phyloP scores from a whole-genome alignment of 129 eudicot species.

The Escallonia rubra region DNA sequence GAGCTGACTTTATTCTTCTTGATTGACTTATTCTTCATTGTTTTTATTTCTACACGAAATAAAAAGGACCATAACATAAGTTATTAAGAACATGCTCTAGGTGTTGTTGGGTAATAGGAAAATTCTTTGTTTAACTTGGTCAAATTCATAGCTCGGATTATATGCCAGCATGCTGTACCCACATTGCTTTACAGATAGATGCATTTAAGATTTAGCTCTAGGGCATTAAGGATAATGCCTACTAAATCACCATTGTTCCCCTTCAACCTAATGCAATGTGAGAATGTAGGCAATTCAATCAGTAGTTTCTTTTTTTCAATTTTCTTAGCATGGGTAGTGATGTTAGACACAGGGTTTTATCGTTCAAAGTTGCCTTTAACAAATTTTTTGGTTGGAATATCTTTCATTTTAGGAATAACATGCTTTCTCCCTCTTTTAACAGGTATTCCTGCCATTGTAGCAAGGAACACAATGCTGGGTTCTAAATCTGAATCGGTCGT shows the following conservation, averaged over 20 bases:
- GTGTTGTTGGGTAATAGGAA: background rate
- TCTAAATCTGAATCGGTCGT: conserved; percentile 64
- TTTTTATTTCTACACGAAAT: background rate
- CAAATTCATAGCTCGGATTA: background rate
- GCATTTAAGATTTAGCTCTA: background rate
- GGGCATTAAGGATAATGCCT: background rate
- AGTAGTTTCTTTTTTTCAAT: too few species aligned
- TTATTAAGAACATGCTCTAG: background rate
- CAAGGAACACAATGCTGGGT: conserved; percentile 78
- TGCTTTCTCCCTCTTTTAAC: conserved; percentile 4
- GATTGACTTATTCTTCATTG: background rate
- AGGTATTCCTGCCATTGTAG: conserved; percentile 97
- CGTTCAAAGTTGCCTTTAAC: too few species aligned
- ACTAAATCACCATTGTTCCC: background rate
- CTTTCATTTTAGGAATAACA: background rate
- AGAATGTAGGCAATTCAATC: too few species aligned
- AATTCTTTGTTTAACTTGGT: background rate
- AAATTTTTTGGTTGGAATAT: background rate
- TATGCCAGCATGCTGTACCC: background rate
- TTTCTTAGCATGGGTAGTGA: too few species aligned
- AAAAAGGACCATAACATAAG: background rate
- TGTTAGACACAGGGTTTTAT: too few species aligned
- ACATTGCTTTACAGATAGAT: background rate
- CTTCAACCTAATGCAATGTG: background rate
- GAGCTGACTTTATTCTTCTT: too few species aligned